Conservation (phyloP, 345 rosid species). For the Pistacia atlantica region DNA sequence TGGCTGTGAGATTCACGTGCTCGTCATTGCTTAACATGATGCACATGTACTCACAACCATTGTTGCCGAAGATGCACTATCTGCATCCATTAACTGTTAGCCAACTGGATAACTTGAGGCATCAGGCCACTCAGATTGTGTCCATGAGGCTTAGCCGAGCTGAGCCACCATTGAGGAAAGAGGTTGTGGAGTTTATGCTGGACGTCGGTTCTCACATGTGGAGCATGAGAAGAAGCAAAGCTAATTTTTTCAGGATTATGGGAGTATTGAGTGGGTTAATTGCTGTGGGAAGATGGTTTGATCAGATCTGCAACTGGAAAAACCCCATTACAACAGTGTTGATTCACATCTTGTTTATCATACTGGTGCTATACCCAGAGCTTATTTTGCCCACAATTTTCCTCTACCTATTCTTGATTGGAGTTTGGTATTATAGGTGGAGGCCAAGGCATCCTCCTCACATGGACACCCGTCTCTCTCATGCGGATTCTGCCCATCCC, state of each 20-base stretch:
- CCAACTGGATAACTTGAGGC: slow-evolving; percentile 89
- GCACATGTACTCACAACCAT: slow-evolving; percentile 82
- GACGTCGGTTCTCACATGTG: slow-evolving; percentile 97
- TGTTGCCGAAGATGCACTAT: slow-evolving; percentile 93
- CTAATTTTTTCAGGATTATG: slow-evolving; percentile 92
- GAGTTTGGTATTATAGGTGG: slow-evolving; percentile 93
- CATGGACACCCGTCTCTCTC: slow-evolving; percentile 96
- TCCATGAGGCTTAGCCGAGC: slow-evolving; percentile 82
- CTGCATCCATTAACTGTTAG: slow-evolving; percentile 79
- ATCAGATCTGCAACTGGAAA: slow-evolving; percentile 91
- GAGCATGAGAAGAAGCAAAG: slow-evolving; percentile 99
- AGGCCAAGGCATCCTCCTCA: slow-evolving; percentile 94
- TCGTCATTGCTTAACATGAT: slow-evolving; percentile 88
- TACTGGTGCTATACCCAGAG: slow-evolving; percentile 85
- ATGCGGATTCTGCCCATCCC: slow-evolving; percentile 77
- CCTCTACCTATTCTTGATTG: slow-evolving; percentile 89
- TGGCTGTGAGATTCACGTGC: slow-evolving; percentile 90
- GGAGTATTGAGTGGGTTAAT: slow-evolving; percentile 69
- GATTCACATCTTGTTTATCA: slow-evolving; percentile 83
- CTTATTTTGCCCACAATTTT: slow-evolving; percentile 87
- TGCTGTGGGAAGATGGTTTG: slow-evolving; percentile 94
- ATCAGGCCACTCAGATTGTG: slow-evolving; percentile 87
- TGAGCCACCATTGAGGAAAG: slow-evolving; percentile 89
- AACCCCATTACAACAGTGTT: slow-evolving; percentile 83
- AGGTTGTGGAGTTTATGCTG: slow-evolving; percentile 91